Evolutionary conservation across 352 stramenopile genomes (phyloP), one percentile per base, ranked within the genome.

Genomic region (Pythium brassicae): DNA sequence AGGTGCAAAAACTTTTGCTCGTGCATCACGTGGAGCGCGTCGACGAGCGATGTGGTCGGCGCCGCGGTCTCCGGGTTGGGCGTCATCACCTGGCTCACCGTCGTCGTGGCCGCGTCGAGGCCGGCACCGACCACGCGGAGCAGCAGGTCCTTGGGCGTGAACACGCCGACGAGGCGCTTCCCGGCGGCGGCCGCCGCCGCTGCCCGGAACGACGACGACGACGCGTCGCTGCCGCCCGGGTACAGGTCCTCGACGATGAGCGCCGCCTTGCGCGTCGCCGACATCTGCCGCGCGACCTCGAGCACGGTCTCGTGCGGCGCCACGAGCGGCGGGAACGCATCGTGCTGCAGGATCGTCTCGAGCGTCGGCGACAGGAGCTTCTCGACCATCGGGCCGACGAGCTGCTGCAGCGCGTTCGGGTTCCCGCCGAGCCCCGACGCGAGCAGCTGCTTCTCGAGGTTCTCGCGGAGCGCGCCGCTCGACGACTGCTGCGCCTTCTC

Each of bases 61-160:
- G 80, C 80, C 19, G 97, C 93, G 17, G 87, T 89, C 67, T 99
- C 96, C 1, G 97, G 97, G 59, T 98, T 95, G 7, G 88, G 88
- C 15, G 97, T 99, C 96, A 99, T 99, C 23, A 99, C 94, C 63
- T 93, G 72, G 19, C 75, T 87, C 17, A 99, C 89, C 14, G 71
- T 71, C 49, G 94, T 99, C 53, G 74, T 81, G 20, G 93, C 76
- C 22, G 96, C 82, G 55, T 97, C 84, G 7, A 98, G 59, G 34
- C 94, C 89, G 42, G 93, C 95, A 7, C 94, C 92, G 55, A 98
- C 83, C 15, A 98, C 96, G 37, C 96, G 83, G 19, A 95, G 87
- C 68, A 99, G 86, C 63, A 99, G 71, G 75, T 99, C 97, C 71
- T 99, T 99, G 5, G 97, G 97, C 0, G 95, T 98, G 63, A 99